Evolutionary conservation across 2,329 filamentous ascomycete species (phyloP).

Genomic region (Trichoderma endophyticum): DNA sequence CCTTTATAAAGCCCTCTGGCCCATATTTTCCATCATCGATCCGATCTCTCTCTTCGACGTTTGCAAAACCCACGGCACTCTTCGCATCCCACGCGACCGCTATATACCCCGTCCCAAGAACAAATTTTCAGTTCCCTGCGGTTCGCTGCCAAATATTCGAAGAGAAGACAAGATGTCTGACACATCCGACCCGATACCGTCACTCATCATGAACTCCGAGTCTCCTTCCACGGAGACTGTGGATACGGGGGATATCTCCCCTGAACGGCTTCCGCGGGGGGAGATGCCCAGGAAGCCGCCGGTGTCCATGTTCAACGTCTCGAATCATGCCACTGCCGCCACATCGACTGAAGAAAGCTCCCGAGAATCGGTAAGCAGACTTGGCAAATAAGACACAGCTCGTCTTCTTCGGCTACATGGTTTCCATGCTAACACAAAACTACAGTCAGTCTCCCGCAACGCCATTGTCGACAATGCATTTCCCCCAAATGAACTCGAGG

Average conservation of each 20-base stretch:
- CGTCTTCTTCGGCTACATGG: not conserved
- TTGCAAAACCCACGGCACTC: not conserved
- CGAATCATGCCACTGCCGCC: not conserved
- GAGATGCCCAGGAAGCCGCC: constrained; percentile 20
- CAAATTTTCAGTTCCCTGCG: not conserved
- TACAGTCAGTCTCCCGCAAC: constrained; percentile 34
- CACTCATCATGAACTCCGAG: not conserved
- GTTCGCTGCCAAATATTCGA: not conserved
- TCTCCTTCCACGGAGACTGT: not conserved
- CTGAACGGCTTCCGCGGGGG: constrained; percentile 3
- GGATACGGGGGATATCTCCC: constrained; percentile 11
- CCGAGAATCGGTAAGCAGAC: constrained; percentile 30
- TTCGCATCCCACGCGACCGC: not conserved
- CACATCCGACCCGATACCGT: not conserved
- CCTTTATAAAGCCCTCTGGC: not conserved
- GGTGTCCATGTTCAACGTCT: constrained; percentile 17
- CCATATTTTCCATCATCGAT: not conserved
- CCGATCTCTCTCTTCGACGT: not conserved
- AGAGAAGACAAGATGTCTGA: not conserved
- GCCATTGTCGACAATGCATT: constrained; percentile 31
- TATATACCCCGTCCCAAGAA: not conserved
- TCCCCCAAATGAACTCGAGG: constrained; percentile 27
- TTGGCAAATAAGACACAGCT: not conserved
- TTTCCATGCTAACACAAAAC: not conserved
- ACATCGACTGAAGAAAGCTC: constrained; percentile 22